Evolutionary conservation across 441 rosid species (phyloP), one percentile per base, ranked within the genome.

Genomic region (Bocquillonia castaneifolia): DNA sequence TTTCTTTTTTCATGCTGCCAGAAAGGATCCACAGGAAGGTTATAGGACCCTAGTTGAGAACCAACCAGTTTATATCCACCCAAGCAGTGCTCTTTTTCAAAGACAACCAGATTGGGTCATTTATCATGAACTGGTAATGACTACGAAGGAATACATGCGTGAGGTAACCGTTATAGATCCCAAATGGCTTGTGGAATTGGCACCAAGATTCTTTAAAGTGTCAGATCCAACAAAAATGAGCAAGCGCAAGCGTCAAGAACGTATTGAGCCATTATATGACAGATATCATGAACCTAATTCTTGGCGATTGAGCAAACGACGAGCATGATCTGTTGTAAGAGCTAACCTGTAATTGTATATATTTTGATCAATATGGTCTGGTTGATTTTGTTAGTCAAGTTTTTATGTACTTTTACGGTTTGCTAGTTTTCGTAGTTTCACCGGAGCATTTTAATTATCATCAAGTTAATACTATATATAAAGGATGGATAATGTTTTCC

Each of bases 21-120:
- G 96, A 69, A 92, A 92, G 79, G 98, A 91, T 63, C 98, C 98
- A 1, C 97, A 89, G 62, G 98, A 93, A 72, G 97, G 96, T 42
- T 93, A 89, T 72, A 80, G 98, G 70, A 91, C 96, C 3, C 77
- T 93, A 6, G 96, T 88, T 20, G 96, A 91, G 89, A 93, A 93
- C 77, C 98, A 91, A 71, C 90, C 94, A 0, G 98, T 93, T 3
- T 90, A 93, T 67, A 93, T 93, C 56, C 97, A 93, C 48, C 97
- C 97, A 20, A 90, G 98, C 72, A 93, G 98, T 34, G 94, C 98
- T 1, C 88, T 93, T 78, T 91, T 89, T 69, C 97, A 91, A 81
- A 89, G 96, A 77, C 97, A 91, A 57, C 98, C 98, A 23, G 98
- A 93, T 42, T 90, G 97, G 98, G 96, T 89, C 42, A 91, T 93